Percentiles rank a stretch among this genome's conserved stretches.
These are phyloP conservation scores for Saccharomyces kudriavzevii DNA, from an alignment of 805 yeast species.

Conservation along the genomic window DNA sequence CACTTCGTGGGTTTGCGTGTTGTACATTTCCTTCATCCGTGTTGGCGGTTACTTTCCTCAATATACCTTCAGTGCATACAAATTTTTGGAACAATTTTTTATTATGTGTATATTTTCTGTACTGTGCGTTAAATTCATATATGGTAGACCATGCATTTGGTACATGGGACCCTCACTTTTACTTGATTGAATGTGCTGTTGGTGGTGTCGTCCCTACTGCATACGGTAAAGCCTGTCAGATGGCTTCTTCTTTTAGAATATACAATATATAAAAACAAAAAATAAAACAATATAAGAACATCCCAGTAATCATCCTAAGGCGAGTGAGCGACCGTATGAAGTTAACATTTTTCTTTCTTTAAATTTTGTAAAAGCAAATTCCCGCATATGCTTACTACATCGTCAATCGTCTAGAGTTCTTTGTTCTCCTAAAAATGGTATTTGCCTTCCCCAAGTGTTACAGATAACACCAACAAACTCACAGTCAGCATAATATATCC, in stretches of 20 bases:
- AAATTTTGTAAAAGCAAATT: not conserved
- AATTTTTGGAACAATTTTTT: not conserved
- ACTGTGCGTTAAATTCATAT: not conserved
- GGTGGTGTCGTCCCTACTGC: not conserved
- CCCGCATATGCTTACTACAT: not conserved
- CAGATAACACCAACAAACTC: constrained; percentile 19
- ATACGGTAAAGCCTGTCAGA: not conserved
- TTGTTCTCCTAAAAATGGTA: not conserved
- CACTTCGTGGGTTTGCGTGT: not conserved
- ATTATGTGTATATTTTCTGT: not conserved
- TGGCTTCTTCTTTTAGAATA: not conserved
- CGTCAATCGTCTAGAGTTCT: not conserved
- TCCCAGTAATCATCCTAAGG: not conserved
- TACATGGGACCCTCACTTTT: not conserved
- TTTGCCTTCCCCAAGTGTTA: constrained; percentile 13
- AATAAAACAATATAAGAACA: not conserved
- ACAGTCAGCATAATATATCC: constrained; percentile 23
- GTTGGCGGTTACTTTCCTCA: not conserved
- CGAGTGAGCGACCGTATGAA: not conserved
- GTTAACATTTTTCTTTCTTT: not conserved
- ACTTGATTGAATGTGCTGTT: not conserved
- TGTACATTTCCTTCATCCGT: not conserved
- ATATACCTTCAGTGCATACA: not conserved
- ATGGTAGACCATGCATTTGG: not conserved
- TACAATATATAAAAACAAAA: not conserved